Conservation (phyloP, 495 filamentous ascomycete genomes). For the Bacidia gigantensis region DNA sequence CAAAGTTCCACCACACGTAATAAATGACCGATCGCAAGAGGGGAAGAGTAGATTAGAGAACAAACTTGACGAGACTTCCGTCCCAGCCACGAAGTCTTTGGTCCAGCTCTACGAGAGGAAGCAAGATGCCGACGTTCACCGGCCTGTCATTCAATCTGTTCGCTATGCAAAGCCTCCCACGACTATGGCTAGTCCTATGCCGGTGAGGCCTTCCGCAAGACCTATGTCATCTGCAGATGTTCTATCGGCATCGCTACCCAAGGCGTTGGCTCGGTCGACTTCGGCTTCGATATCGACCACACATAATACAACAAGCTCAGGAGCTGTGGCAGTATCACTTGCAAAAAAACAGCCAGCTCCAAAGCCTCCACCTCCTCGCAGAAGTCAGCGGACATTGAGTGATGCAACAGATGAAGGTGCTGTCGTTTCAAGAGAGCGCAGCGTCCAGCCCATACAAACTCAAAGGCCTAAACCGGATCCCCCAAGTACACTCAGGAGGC, state of each 20-base stretch:
- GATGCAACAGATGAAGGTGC: not conserved
- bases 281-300: not conserved
- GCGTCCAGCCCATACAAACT: not conserved
- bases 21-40: not conserved
- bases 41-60: constrained; percentile 14
- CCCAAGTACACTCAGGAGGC: not conserved
- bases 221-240: constrained; percentile 14
- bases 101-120: constrained; percentile 47
- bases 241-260: not conserved
- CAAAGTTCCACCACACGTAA: not conserved
- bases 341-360: constrained; percentile 5
- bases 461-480: not conserved
- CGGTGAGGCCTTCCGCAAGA: constrained; percentile 6
- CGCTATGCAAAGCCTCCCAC: constrained; percentile 9
- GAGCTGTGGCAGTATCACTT: constrained; percentile 5
- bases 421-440: not conserved
- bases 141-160: constrained; percentile 11
- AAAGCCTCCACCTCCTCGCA: constrained; percentile 8
- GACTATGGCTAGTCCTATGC: constrained; percentile 14
- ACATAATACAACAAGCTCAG: not conserved
- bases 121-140: constrained; percentile 12
- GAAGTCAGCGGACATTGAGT: not conserved
- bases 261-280: not conserved
- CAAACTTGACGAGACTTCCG: constrained; percentile 36
- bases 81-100: constrained; percentile 41